phyloP scores from a whole-genome alignment of 2,329 filamentous ascomycete genomes.

The Didymella sp. region DNA sequence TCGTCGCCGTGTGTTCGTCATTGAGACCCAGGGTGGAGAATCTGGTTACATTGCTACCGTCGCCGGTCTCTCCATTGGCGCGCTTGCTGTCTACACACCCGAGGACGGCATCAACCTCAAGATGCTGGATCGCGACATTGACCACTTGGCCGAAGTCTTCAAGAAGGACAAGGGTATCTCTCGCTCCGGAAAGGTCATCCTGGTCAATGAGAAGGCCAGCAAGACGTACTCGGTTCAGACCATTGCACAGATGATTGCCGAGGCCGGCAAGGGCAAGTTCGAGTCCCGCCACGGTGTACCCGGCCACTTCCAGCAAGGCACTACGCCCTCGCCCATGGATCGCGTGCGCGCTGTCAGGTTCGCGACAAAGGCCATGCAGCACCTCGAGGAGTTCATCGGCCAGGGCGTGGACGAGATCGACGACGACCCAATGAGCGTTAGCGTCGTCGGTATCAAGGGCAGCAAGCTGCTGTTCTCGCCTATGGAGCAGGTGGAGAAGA shows the following conservation, averaged over 20 bases:
- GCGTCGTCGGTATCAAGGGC: slow-evolving; percentile 91
- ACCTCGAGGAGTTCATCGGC: slow-evolving; percentile 78
- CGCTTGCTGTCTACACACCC: slow-evolving; percentile 92
- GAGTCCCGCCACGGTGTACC: slow-evolving; percentile 79
- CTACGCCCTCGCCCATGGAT: slow-evolving; percentile 86
- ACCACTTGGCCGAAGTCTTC: slow-evolving; percentile 86
- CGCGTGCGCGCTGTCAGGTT: slow-evolving; percentile 89
- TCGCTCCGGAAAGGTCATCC: slow-evolving; percentile 88
- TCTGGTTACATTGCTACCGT: slow-evolving; percentile 94
- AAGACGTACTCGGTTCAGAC: slow-evolving; percentile 89
- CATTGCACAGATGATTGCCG: slow-evolving; percentile 93
- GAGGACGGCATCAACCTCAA: slow-evolving; percentile 94
- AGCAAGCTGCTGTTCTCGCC: slow-evolving; percentile 86
- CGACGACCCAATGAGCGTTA: slow-evolving; percentile 73
- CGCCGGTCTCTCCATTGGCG: slow-evolving; percentile 89
- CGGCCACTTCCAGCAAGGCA: slow-evolving; percentile 54
- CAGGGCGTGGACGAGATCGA: slow-evolving; percentile 72
- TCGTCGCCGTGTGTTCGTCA: slow-evolving; percentile 91
- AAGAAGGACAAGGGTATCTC: slow-evolving; percentile 83
- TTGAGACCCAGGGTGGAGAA: slow-evolving; percentile 94
- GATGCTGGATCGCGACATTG: slow-evolving; percentile 90
- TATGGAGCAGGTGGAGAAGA: slow-evolving; percentile 80
- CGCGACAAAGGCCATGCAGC: slow-evolving; percentile 92
- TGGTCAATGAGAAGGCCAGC: slow-evolving; percentile 96
- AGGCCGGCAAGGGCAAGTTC: slow-evolving; percentile 90